Conservation (phyloP, 176 grass and related monocot species). For the Rhynchospora breviuscula region DNA sequence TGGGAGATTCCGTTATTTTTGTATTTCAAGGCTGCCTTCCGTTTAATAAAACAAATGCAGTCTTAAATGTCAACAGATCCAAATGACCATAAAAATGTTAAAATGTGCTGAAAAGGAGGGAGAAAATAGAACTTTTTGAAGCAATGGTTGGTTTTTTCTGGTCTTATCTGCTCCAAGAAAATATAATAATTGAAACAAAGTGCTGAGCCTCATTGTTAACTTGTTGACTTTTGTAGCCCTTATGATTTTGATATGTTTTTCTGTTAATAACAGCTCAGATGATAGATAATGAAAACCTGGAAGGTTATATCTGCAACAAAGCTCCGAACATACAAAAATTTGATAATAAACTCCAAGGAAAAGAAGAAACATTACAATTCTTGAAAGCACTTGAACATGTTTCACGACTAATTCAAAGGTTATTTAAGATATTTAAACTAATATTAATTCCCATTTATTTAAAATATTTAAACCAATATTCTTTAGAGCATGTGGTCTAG, state of each 20-base stretch:
- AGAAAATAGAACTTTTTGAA: too few relatives aligned
- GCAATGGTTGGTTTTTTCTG: too few relatives aligned
- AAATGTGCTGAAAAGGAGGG: too few relatives aligned
- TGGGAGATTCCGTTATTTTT: too few relatives aligned
- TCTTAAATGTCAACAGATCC: too few relatives aligned
- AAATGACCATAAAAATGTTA: too few relatives aligned
- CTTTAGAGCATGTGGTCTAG: too few relatives aligned
- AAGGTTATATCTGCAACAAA: slow-evolving; percentile 50
- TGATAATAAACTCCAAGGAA: slow-evolving; percentile 32
- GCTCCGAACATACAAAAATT: slow-evolving; percentile 60
- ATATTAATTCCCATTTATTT: neutral
- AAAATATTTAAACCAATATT: neutral
- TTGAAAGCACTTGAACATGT: slow-evolving; percentile 64
- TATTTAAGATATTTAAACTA: neutral
- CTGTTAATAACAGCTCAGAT: slow-evolving; percentile 33
- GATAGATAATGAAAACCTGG: slow-evolving; percentile 58
- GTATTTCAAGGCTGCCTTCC: too few relatives aligned
- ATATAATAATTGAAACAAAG: neutral
- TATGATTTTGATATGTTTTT: neutral
- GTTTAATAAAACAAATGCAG: too few relatives aligned
- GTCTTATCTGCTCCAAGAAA: too few relatives aligned
- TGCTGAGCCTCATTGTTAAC: too few relatives aligned
- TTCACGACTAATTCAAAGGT: slow-evolving; percentile 67
- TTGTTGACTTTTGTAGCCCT: slow-evolving; percentile 2
- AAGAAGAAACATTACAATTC: slow-evolving; percentile 38